Conservation (phyloP, 2,329 filamentous ascomycete species). For the Aurifilum marmelostoma region DNA sequence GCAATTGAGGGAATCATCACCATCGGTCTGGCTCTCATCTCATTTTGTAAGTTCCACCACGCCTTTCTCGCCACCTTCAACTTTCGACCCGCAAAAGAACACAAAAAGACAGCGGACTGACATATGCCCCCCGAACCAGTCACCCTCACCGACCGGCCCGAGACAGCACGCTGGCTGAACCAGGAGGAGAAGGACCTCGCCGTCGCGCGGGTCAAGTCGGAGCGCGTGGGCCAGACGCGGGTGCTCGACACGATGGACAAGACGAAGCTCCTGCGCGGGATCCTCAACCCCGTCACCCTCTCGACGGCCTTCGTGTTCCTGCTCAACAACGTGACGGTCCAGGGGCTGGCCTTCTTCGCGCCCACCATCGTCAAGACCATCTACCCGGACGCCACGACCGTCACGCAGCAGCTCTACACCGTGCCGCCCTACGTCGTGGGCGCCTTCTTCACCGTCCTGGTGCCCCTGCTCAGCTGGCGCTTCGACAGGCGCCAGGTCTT, state of each 20-base stretch:
- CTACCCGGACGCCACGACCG: conserved; percentile 59
- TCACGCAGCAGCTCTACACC: conserved; percentile 70
- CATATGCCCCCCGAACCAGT: conserved; percentile 34
- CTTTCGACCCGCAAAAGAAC: neutral
- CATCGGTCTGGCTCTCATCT: conserved; percentile 56
- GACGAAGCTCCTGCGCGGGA: conserved; percentile 62
- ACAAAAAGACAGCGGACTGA: neutral
- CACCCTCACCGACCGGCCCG: conserved; percentile 70
- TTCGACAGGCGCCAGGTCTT: conserved; percentile 63
- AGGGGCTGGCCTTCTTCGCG: conserved; percentile 70
- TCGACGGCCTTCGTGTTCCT: conserved; percentile 62
- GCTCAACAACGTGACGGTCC: conserved; percentile 71
- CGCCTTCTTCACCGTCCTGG: conserved; percentile 65
- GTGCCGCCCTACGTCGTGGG: conserved; percentile 73
- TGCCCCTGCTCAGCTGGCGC: conserved; percentile 65
- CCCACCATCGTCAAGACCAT: conserved; percentile 72
- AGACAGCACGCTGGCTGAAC: conserved; percentile 67
- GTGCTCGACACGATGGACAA: conserved; percentile 66
- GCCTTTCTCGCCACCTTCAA: neutral
- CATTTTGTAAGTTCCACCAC: conserved; percentile 46
- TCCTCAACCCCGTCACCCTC: conserved; percentile 65
- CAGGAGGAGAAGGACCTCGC: conserved; percentile 69
- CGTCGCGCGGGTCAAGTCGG: conserved; percentile 68
- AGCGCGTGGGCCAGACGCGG: conserved; percentile 63
- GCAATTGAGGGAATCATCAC: conserved; percentile 66